Evolutionary conservation across 192 early-diverging fungal species (phyloP), one percentile per base, ranked within the genome.

Genomic region (Coemansia guatemalensis): DNA sequence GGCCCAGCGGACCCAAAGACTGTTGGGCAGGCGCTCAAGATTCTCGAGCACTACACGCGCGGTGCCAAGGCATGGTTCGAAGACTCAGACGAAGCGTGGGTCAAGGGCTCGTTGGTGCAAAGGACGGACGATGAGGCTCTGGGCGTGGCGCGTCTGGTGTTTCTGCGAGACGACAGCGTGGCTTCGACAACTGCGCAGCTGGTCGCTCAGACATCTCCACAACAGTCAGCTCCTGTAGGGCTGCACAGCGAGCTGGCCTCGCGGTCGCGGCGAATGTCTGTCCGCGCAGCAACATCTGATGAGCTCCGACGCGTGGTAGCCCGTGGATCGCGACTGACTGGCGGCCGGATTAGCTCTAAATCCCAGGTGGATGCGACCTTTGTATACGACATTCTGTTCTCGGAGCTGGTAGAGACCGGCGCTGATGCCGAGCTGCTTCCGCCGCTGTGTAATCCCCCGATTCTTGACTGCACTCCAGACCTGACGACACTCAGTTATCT

Each of bases 391-490:
- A 61, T 80, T 27, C 57, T 69, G 22, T 80, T 80, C 49, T 41
- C 52, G 17, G 77, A 80, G 65, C 72, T 80, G 49, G 71, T 63
- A 0, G 77, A 80, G 68, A 51, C 71, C 4, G 68, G 68, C 1
- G 77, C 68, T 27, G 77, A 79, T 44, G 53, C 56, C 2, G 71
- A 67, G 53, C 59, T 80, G 22, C 75, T 99, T 47, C 97, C 97
- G 51, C 93, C 92, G 27, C 82, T 99, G 48, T 85, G 93, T 69
- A 99, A 99, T 65, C 95, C 97, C 25, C 92, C 95, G 18, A 86
- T 90, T 56, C 75, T 97, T 52, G 92, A 94, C 66, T 87, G 90
- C 54, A 88, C 85, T 35, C 91, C 95, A 70, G 95, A 97, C 70
- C 74, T 97, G 76, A 91, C 95, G 17, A 90, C 87, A 55, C 85